A percentile compares a stretch with the other conserved stretches of the same genome.
Evolutionary conservation across 208 protist genomes (phyloP).

Genomic region (Pavlovales sp.): DNA sequence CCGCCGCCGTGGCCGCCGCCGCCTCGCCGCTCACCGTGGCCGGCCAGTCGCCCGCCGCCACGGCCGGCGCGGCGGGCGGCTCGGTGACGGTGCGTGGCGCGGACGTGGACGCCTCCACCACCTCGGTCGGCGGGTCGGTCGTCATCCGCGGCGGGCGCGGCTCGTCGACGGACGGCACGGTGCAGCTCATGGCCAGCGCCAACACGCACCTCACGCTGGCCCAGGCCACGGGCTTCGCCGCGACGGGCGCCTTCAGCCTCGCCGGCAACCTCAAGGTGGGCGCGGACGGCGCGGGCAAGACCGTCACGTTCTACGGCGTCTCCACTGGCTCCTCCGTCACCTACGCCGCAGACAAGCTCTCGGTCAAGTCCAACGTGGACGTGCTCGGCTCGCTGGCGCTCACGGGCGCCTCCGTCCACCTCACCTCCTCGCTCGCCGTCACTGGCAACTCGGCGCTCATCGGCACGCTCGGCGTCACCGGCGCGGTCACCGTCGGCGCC

Average conservation of each 20-base stretch:
- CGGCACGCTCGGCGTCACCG: background rate
- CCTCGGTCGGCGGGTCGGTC: background rate
- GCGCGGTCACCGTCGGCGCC: background rate
- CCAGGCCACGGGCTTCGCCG: background rate
- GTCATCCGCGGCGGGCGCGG: background rate
- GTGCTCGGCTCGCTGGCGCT: too few species aligned
- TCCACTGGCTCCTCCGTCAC: too few species aligned
- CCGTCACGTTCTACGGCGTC: too few species aligned
- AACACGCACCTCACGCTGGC: background rate
- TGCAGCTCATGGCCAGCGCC: background rate
- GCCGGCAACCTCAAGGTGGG: too few species aligned
- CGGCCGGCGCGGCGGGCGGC: too few species aligned
- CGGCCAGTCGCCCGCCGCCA: background rate
- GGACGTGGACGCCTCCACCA: background rate
- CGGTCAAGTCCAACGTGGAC: too few species aligned
- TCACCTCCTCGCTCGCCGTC: background rate
- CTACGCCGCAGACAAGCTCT: too few species aligned
- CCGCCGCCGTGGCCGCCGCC: too few species aligned
- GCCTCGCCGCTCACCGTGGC: background rate
- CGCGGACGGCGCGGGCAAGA: too few species aligned
- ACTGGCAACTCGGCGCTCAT: background rate
- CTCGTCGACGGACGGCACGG: too few species aligned
- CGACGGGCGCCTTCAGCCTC: background rate
- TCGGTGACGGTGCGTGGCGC: background rate
- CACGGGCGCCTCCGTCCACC: too few species aligned